Conservation (phyloP, 73 alveolate genomes). For the Tetrahymena thermophila region DNA sequence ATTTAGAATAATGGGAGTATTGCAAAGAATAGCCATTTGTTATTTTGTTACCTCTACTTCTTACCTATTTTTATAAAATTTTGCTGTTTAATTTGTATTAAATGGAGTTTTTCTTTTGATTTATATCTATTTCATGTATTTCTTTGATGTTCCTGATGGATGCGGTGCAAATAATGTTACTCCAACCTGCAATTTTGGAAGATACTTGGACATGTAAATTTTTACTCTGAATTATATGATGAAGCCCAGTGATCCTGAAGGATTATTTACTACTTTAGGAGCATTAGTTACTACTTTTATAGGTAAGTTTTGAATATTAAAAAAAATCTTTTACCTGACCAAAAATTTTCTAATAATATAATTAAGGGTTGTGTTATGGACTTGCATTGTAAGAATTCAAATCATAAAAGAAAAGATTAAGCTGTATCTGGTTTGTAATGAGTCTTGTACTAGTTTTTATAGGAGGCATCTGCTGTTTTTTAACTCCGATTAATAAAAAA, state of each 20-base stretch:
- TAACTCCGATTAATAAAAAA: background rate
- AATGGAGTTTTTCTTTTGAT: background rate
- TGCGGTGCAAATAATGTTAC: background rate
- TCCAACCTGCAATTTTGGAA: background rate
- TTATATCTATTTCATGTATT: background rate
- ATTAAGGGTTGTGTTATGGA: background rate
- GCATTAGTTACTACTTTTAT: background rate
- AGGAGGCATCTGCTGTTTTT: background rate
- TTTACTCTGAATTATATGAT: background rate
- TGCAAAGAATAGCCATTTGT: slow-evolving; percentile 4
- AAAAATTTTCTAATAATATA: background rate
- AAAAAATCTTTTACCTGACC: background rate
- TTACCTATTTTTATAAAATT: background rate
- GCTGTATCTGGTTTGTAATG: background rate
- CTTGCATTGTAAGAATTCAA: background rate
- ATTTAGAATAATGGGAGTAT: background rate
- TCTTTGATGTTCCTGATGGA: slow-evolving; percentile 3
- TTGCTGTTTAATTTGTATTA: background rate
- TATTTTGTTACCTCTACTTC: background rate
- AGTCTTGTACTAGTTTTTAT: background rate
- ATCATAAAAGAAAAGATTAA: background rate
- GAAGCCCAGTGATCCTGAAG: slow-evolving; percentile 2
- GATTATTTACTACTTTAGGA: slow-evolving; percentile 2
- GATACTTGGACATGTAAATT: background rate
- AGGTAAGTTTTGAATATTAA: background rate